Percentiles rank a stretch among this genome's conserved stretches.
These are phyloP conservation scores for Suillus spraguei DNA, from an alignment of 768 basidiomycete genomes.

Conservation along the genomic window DNA sequence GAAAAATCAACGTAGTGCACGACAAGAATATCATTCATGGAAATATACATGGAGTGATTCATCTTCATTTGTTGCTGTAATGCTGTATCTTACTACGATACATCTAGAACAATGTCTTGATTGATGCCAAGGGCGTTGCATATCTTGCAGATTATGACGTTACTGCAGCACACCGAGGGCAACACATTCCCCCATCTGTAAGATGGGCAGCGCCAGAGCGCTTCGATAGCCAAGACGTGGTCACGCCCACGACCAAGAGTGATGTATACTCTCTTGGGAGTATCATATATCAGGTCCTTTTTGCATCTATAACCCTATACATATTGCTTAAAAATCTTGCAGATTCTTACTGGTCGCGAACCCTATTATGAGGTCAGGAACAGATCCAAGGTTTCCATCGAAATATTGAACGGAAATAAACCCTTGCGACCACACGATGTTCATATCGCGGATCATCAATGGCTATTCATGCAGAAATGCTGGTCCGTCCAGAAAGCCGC, in stretches of 20 bases:
- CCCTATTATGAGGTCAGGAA: conserved; percentile 11
- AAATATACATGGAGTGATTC: conserved; percentile 38
- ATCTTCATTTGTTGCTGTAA: background rate
- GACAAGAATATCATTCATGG: conserved; percentile 31
- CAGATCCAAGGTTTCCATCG: background rate
- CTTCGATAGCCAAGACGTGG: background rate
- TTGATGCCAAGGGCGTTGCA: background rate
- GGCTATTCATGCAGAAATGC: conserved; percentile 13
- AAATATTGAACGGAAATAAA: conserved; percentile 1
- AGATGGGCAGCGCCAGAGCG: conserved; percentile 15
- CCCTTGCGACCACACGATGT: conserved; percentile 2
- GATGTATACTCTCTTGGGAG: conserved; percentile 13
- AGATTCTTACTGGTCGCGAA: conserved; percentile 12
- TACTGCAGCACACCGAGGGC: background rate
- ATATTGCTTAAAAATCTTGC: background rate
- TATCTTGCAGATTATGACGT: conserved; percentile 13
- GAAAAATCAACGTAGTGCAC: conserved; percentile 23
- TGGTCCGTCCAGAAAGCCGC: conserved; percentile 8
- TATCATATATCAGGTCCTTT: conserved; percentile 10
- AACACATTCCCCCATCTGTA: conserved; percentile 6
- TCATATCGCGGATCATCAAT: conserved; percentile 4
- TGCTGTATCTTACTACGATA: background rate
- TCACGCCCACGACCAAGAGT: background rate
- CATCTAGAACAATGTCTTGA: conserved; percentile 14
- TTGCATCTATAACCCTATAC: too few relatives aligned